Base-by-base conservation (phyloP, 2,329 filamentous ascomycete genomes). In the Pyrenochaeta sp. region DNA sequence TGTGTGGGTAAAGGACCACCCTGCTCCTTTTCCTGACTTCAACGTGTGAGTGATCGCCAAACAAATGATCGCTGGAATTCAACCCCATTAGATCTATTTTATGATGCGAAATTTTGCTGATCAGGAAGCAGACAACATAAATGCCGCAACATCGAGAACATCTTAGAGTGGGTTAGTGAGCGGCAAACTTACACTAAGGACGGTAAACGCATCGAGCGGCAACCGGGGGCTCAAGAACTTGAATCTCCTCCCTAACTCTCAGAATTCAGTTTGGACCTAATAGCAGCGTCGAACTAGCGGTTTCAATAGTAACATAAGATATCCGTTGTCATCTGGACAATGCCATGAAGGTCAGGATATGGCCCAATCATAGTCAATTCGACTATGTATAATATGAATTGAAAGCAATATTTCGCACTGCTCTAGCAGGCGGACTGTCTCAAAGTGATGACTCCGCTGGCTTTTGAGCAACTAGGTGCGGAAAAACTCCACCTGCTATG, bases 21-120 rank as follows among this genome's bases (percentile, higher is more conserved):
- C 44, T 20, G 41, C 37, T 23, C 54, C 54, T 3, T 45, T 53
- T 14, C 54, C 54, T 11, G 48, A 56, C 29, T 56, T 53, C 42
- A 56, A 52, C 32, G 42, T 49, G 33, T 36, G 15, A 36, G 33
- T 36, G 15, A 15, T 12, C 1, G 15, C 15, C 29, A 31, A 9
- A 31, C 29, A 31, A 7, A n/a, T 31, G 12, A 7, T 31, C 7
- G 12, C 29, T 9, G 29, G 12, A 31, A 31, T 12, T 31, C 12
- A 9, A 12, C 12, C 29, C 7, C 29, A 31, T 31, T 36, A 7
- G 33, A 9, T n/a, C 7, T 36, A 36, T 36, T 36, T n/a, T 7
- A 17, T 7, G 12, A 11, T 7, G 12, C n/a, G n/a, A n/a, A n/a
- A n/a, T n/a, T n/a, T 14, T 36, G 12, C 33, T 36, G 15, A 36